These are phyloP conservation scores for Fusarium bactridioides DNA, from an alignment of 2,329 filamentous ascomycete species.

Conservation along the genomic window DNA sequence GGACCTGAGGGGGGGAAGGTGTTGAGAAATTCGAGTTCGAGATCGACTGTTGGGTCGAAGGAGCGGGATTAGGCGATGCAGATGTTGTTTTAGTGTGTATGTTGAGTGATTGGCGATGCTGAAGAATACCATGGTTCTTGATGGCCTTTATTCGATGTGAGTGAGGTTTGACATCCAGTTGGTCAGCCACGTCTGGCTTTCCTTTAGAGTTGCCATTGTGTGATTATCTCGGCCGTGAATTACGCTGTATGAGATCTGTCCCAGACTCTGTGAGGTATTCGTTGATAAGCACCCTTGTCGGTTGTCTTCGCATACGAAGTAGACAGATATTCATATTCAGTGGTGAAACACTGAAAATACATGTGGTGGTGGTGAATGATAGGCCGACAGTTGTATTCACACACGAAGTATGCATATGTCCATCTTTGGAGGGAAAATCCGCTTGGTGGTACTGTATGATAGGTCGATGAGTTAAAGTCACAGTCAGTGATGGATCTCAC, in stretches of 20 bases:
- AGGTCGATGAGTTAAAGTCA: rapidly evolving
- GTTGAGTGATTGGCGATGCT: neutral
- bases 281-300: neutral
- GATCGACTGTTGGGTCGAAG: constrained; percentile 32
- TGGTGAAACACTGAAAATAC: neutral
- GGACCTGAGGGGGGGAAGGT: constrained; percentile 33
- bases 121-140: neutral
- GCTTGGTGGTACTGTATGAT: neutral
- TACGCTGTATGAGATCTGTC: neutral
- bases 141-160: neutral
- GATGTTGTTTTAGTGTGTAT: neutral
- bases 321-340: neutral
- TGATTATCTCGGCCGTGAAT: neutral
- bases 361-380: neutral
- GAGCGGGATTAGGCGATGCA: constrained; percentile 9
- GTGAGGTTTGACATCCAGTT: neutral
- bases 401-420: neutral
- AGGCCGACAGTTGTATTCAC: neutral
- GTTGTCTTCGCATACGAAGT: neutral
- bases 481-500: neutral
- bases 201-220: neutral
- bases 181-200: neutral
- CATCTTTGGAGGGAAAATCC: neutral
- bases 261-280: neutral
- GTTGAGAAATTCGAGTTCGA: constrained; percentile 35